Percentiles rank a stretch among this genome's conserved stretches.
These are phyloP conservation scores for Ganoderma multipileum DNA, from an alignment of 1,284 basidiomycete genomes.

Conservation along the genomic window DNA sequence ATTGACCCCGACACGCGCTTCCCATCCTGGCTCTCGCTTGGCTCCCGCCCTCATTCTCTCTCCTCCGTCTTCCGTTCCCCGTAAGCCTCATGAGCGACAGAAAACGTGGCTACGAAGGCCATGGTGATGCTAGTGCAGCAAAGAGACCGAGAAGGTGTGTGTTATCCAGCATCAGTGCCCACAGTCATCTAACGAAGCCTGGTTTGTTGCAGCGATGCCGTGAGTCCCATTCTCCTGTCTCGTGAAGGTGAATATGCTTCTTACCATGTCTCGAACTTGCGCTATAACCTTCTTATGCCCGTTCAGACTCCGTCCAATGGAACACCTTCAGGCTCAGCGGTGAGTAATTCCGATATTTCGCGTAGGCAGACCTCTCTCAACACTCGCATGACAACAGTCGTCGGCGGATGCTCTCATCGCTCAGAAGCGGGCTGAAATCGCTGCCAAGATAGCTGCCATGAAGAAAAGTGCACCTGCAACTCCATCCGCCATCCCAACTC, in stretches of 20 bases:
- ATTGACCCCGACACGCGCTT: not conserved
- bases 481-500: constrained; percentile 33
- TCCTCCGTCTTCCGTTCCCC: not conserved
- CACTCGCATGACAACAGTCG: constrained; percentile 39
- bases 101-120: constrained; percentile 47
- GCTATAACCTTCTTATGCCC: constrained; percentile 72
- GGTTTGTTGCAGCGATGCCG: constrained; percentile 58
- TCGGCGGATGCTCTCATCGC: constrained; percentile 71
- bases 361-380: constrained; percentile 5
- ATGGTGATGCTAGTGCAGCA: constrained; percentile 53
- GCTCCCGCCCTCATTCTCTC: constrained; percentile 9
- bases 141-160: constrained; percentile 79
- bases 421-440: constrained; percentile 84
- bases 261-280: constrained; percentile 49
- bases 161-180: constrained; percentile 29
- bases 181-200: constrained; percentile 18
- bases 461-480: constrained; percentile 52
- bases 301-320: constrained; percentile 63
- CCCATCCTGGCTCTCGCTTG: constrained; percentile 7
- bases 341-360: constrained; percentile 39
- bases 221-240: constrained; percentile 59
- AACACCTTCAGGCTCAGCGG: constrained; percentile 46
- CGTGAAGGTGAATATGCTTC: constrained; percentile 75
- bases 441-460: constrained; percentile 84
- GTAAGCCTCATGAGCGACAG: constrained; percentile 42